A percentile compares a stretch with the other conserved stretches of the same genome.
phyloP scores from a whole-genome alignment of 2,329 filamentous ascomycete species.

The Tolypocladium endophyticum region DNA sequence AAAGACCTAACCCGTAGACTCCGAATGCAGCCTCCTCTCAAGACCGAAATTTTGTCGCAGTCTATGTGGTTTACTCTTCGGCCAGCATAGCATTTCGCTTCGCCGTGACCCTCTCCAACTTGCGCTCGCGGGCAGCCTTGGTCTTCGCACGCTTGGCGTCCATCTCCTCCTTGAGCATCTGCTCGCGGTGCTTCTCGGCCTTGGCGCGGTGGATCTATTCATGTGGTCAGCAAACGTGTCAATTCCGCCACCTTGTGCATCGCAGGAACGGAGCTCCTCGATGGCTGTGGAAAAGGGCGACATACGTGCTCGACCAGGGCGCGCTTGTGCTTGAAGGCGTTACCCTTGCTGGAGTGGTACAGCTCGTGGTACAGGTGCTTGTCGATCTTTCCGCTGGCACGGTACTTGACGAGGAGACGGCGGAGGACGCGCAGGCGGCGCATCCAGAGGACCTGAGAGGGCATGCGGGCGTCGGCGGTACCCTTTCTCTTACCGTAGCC shows the following conservation, averaged over 20 bases:
- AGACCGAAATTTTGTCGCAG: constrained; percentile 32
- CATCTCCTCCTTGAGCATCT: constrained; percentile 97
- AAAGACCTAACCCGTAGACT: constrained; percentile 49
- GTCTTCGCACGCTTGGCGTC: constrained; percentile 99
- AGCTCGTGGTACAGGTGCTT: constrained; percentile 99
- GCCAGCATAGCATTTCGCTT: constrained; percentile 83
- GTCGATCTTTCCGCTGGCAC: constrained; percentile 99
- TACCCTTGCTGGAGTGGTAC: constrained; percentile 99
- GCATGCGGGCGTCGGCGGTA: constrained; percentile 99
- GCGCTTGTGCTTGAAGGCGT: constrained; percentile 99
- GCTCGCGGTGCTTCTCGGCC: constrained; percentile 97
- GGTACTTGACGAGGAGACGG: constrained; percentile 98
- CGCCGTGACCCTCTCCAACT: constrained; percentile 78
- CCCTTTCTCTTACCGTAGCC: constrained; percentile 99
- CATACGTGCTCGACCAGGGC: constrained; percentile 99
- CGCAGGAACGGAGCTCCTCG: neutral
- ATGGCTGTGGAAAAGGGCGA: constrained; percentile 21
- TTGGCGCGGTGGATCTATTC: constrained; percentile 97
- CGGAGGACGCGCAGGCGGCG: constrained; percentile 98
- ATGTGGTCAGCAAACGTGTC: constrained; percentile 2
- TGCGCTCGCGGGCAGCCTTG: constrained; percentile 99
- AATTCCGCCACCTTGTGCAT: neutral
- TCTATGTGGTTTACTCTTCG: constrained; percentile 49
- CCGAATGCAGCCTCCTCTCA: constrained; percentile 48
- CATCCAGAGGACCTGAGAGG: constrained; percentile 98